Base-by-base conservation (phyloP, 1,139 yeast species). In the Scheffersomyces segobiensis region DNA sequence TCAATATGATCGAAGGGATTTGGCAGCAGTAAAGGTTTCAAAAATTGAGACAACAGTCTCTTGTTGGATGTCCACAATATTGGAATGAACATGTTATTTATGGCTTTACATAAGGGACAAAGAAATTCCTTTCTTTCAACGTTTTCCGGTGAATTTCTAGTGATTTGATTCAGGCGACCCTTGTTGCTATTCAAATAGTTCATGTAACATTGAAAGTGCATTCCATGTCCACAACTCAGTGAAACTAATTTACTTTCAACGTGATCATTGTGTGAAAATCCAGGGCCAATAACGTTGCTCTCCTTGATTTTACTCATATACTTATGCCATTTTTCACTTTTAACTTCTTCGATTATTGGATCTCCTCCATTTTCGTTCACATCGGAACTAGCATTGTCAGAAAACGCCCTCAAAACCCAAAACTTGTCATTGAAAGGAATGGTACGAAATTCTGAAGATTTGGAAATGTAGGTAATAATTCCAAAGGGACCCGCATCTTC, bases 191-290 rank as follows among this genome's bases (percentile, higher is more conserved):
- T 78, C 67, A 87, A 75, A 68, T 87, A 91, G 60, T 87, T 86
- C 57, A 84, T 71, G 65, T 88, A 90, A 68, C 99, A 95, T 47
- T 84, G 82, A 63, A 84, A 86, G 71, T 95, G 99, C 87, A 95
- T 89, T 0, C 97, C 96, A 73, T 95, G 99, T 0, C 98, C 97
- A 76, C 99, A 95, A 56, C 97, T 88, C 65, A 88, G 87, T 5
- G 93, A 79, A 0, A 90, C 86, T 7, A 88, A 76, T 56, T 81
- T 81, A 55, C 75, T 79, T 50, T 81, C 80, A 52, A 78, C 76
- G 57, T 75, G 69, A 5, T 74, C 72, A 22, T 69, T 73, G 18
- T 73, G 67, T 0, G 87, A 84, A 65, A 88, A 90, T 0, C 93
- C 93, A 0, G 95, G 96, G 0, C 96, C 96, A 65, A 89, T 74